These are phyloP conservation scores for Uronychia binucleata DNA, from an alignment of 73 alveolate species.

Conservation along the genomic window DNA sequence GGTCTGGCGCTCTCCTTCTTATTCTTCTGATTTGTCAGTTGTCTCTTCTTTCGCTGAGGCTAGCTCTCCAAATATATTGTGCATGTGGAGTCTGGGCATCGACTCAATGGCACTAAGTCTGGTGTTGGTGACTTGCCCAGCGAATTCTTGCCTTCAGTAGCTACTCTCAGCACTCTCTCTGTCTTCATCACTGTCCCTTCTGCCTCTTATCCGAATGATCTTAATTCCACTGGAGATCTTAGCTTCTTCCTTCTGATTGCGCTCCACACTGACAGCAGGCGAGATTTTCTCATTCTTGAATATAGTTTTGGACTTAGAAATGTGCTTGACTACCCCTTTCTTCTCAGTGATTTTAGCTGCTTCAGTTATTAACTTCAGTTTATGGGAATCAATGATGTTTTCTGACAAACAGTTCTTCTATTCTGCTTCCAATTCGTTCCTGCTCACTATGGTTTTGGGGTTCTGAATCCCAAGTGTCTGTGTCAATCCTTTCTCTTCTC, in stretches of 20 bases:
- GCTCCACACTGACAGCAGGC: not conserved
- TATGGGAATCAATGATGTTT: not conserved
- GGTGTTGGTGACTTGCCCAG: not conserved
- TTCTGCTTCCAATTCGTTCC: not conserved
- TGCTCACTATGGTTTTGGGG: not conserved
- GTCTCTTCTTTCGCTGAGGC: no score
- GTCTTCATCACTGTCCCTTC: not conserved
- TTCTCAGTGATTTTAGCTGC: not conserved
- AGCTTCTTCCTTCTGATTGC: not conserved
- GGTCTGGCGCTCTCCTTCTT: no score
- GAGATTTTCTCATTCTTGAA: not conserved
- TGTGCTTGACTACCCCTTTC: not conserved
- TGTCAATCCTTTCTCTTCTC: not conserved
- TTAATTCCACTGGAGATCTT: not conserved
- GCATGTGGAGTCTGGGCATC: not conserved
- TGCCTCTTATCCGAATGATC: not conserved
- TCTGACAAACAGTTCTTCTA: no score
- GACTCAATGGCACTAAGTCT: not conserved
- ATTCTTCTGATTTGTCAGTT: no score
- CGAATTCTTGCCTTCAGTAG: not conserved
- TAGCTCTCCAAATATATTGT: no score
- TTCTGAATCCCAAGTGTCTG: not conserved
- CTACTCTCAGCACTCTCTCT: not conserved
- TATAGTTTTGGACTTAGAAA: not conserved
- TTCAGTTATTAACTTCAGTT: not conserved